Percentiles rank a stretch among this genome's conserved stretches.
Evolutionary conservation across 1,139 yeast species (phyloP).

Genomic region (Yamadazyma mexicana): DNA sequence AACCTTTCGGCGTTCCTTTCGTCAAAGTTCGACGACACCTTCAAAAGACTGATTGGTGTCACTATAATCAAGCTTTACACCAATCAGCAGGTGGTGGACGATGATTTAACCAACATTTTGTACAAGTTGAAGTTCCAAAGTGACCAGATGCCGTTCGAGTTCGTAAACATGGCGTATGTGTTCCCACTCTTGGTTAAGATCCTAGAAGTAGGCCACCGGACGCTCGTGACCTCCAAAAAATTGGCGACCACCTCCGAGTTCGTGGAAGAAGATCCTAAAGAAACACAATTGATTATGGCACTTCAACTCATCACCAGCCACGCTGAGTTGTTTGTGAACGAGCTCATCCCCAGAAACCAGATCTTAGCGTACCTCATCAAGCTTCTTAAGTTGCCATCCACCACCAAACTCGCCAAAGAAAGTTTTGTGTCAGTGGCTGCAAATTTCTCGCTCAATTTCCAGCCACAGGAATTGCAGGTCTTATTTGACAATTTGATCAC

Average conservation of each 20-base stretch:
- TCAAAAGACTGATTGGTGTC: slow-evolving; percentile 52
- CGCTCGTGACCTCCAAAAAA: slow-evolving; percentile 52
- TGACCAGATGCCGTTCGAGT: slow-evolving; percentile 71
- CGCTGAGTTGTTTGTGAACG: slow-evolving; percentile 69
- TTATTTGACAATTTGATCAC: slow-evolving; percentile 61
- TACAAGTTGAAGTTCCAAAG: slow-evolving; percentile 75
- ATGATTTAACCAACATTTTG: slow-evolving; percentile 59
- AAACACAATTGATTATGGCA: slow-evolving; percentile 79
- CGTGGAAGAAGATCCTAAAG: slow-evolving; percentile 79
- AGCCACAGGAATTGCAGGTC: slow-evolving; percentile 55
- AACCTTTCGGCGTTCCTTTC: slow-evolving; percentile 45
- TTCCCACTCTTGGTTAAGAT: slow-evolving; percentile 71
- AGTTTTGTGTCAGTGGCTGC: slow-evolving; percentile 76
- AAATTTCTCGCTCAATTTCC: slow-evolving; percentile 63
- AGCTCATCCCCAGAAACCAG: slow-evolving; percentile 65
- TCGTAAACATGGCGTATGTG: slow-evolving; percentile 66
- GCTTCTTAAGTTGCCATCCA: slow-evolving; percentile 70
- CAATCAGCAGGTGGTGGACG: slow-evolving; percentile 32
- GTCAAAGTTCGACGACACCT: slow-evolving; percentile 42
- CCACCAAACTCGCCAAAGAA: slow-evolving; percentile 80
- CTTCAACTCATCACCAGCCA: slow-evolving; percentile 77
- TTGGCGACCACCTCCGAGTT: slow-evolving; percentile 56
- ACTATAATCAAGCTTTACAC: slow-evolving; percentile 57
- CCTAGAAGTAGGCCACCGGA: slow-evolving; percentile 57
- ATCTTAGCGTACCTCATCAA: slow-evolving; percentile 63